Evolutionary conservation across 306 rosid species (phyloP), one percentile per base, ranked within the genome.

Genomic region (Vigna nakashimae): DNA sequence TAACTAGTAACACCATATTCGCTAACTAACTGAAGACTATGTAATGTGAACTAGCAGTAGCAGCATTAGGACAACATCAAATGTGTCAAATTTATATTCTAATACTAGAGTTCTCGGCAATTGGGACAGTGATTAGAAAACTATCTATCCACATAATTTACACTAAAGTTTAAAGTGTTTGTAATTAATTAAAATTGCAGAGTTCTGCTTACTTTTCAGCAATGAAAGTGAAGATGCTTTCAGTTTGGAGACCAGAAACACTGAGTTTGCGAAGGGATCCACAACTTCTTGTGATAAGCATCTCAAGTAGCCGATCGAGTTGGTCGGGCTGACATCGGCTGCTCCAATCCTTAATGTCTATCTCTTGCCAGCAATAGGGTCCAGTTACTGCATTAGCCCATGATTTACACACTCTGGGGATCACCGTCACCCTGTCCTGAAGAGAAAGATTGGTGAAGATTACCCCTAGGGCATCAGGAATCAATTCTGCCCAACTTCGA

Each of bases 331-430:
- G 84, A 82, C 89, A 86, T 6, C 82, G 79, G 20, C 72, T 85
- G 74, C 98, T 90, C 98, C 96, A 96, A n/a, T 96, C 97, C 59
- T 90, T 93, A 69, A 96, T 88, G 77, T 96, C 93, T 24, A 96
- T 90, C 90, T 93, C 94, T 82, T 96, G 99, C 99, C 99, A 96
- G 79, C 98, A 96, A 58, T 85, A 91, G 64, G 99, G 99, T 48
- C 91, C 98, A 18, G 66, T 60, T 4, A 91, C 96, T n/a, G 91
- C 96, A 81, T 81, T 90, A 80, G 83, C 76, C 99, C 99, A 96
- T 56, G 97, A 90, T 77, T 93, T 93, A 76, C 98, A 96, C 20
- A 93, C 98, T 87, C 90, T 78, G 3, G 99, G 99, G 77, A 96
- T 87, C 76, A 91, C 94, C 0, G 94, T 90, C 28, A 93, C 89